A percentile compares a stretch with the other conserved stretches of the same genome.
Evolutionary conservation across 73 alveolate genomes (phyloP).

Genomic region (Stentor roeselii): DNA sequence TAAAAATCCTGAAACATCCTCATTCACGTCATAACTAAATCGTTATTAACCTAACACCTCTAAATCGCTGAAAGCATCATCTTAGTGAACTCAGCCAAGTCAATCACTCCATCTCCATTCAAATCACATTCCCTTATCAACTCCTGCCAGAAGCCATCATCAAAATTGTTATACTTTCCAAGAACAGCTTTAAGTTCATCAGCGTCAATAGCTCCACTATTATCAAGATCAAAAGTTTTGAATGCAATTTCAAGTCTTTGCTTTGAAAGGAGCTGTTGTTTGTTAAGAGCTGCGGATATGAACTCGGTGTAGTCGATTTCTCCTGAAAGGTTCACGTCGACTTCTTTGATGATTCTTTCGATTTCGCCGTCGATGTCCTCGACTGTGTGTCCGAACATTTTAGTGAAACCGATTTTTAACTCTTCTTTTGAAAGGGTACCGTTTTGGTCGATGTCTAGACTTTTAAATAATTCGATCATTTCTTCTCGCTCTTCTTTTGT

Average conservation of each 20-base stretch:
- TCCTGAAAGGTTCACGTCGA: conserved; percentile 36
- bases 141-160: conserved; percentile 34
- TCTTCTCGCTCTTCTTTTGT: conserved; percentile 67
- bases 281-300: conserved; percentile 28
- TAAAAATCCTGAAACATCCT: no score
- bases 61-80: no score
- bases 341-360: conserved; percentile 14
- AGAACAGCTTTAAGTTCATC: conserved; percentile 35
- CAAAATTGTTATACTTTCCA: no score
- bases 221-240: conserved; percentile 35
- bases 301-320: conserved; percentile 34
- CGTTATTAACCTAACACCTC: no score
- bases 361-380: conserved; percentile 42
- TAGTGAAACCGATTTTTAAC: no score
- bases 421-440: no score
- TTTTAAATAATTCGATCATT: conserved; percentile 69
- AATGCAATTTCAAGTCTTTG: conserved; percentile 31
- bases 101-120: conserved; percentile 49
- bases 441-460: no score
- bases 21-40: no score
- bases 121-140: conserved; percentile 39
- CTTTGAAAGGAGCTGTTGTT: not conserved
- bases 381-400: no score
- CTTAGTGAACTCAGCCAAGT: conserved; percentile 46
- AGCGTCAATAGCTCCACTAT: conserved; percentile 38